These are phyloP conservation scores for Yarrowia osloensis DNA, from an alignment of 805 yeast species.

Conservation along the genomic window DNA sequence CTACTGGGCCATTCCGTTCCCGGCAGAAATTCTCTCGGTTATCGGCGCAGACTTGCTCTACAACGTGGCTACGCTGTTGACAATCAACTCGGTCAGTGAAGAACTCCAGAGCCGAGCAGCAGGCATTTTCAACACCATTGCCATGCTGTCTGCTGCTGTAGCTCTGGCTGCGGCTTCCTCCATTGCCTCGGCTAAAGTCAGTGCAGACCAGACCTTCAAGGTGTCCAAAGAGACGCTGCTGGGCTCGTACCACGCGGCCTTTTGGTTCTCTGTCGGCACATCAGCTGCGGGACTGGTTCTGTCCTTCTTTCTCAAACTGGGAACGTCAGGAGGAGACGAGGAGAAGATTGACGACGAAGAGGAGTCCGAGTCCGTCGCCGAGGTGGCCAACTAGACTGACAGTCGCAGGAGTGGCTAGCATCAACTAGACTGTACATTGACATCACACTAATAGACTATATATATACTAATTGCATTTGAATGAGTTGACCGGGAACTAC, in stretches of 20 bases:
- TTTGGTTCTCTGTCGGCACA: constrained; percentile 47
- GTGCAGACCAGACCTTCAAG: constrained; percentile 31
- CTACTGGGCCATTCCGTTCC: constrained; percentile 52
- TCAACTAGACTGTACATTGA: too few relatives aligned
- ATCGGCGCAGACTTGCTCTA: constrained; percentile 53
- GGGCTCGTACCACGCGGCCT: constrained; percentile 39
- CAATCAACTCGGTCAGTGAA: constrained; percentile 47
- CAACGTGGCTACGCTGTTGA: constrained; percentile 50
- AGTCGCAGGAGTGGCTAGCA: neutral
- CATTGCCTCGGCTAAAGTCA: constrained; percentile 37
- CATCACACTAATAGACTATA: too few relatives aligned
- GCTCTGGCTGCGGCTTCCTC: constrained; percentile 50
- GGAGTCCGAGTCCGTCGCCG: neutral
- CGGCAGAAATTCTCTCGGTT: constrained; percentile 47
- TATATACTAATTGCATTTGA: too few relatives aligned
- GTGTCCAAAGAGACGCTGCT: constrained; percentile 29
- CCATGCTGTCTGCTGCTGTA: constrained; percentile 48
- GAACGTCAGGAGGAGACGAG: constrained; percentile 34
- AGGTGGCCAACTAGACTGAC: neutral
- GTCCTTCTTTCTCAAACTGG: constrained; percentile 44
- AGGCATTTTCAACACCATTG: constrained; percentile 51
- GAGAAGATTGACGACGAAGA: neutral
- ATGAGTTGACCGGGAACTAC: too few relatives aligned
- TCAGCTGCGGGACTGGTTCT: constrained; percentile 41
- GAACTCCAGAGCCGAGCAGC: constrained; percentile 51